Conservation (phyloP, 2,329 filamentous ascomycete species). For the Calonectria pseudoreteaudii region DNA sequence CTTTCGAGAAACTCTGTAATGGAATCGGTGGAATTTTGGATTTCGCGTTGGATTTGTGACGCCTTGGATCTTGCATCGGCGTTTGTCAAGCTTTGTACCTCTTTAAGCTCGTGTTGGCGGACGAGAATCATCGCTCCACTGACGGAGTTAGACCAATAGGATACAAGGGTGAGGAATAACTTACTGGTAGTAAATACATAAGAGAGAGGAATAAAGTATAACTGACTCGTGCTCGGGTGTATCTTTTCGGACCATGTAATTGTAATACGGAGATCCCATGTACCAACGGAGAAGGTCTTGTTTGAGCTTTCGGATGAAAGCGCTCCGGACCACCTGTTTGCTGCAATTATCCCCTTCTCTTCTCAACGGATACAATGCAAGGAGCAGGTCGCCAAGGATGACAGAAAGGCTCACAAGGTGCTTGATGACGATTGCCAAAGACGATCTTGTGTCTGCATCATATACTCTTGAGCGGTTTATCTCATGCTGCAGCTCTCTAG, state of each 20-base stretch:
- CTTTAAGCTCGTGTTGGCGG: neutral
- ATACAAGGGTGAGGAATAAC: neutral
- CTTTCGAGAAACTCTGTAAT: constrained; percentile 4
- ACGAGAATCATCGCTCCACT: constrained; percentile 4
- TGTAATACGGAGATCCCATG: neutral
- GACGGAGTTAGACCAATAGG: neutral
- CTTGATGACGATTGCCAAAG: neutral
- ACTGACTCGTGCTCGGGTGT: neutral
- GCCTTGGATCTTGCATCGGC: neutral
- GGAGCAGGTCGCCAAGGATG: neutral
- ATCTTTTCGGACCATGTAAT: neutral
- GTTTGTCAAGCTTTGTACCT: neutral
- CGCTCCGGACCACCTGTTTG: neutral
- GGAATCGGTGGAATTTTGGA: neutral
- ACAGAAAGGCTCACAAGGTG: neutral
- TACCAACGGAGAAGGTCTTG: neutral
- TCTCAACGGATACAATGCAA: neutral
- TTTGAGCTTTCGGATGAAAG: neutral
- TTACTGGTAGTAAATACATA: constrained; percentile 13
- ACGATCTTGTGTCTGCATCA: neutral
- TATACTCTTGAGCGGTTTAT: constrained; percentile 2
- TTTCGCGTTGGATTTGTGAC: neutral
- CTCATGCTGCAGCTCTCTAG: neutral
- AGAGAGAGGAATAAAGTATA: neutral
- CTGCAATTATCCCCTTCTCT: neutral